A percentile compares a stretch with the other conserved stretches of the same genome.
Conservation (phyloP, 768 basidiomycete species). For the Lyophyllum decastes region DNA sequence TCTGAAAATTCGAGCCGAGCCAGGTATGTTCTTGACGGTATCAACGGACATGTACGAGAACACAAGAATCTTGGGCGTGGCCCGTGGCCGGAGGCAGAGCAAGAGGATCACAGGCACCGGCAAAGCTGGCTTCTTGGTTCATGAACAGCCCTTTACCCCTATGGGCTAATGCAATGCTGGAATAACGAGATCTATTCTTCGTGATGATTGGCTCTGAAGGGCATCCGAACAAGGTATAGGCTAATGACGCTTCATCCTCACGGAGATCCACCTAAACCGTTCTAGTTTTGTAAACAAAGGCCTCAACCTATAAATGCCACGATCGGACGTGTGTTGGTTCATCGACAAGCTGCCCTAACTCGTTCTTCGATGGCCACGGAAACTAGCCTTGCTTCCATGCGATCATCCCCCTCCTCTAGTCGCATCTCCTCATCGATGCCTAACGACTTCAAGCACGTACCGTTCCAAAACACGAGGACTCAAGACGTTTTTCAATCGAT, state of each 20-base stretch:
- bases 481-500: constrained; percentile 68
- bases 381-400: constrained; percentile 11
- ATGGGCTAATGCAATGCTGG: constrained; percentile 29
- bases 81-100: not conserved
- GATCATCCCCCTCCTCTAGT: constrained; percentile 13
- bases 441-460: constrained; percentile 25
- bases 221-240: constrained; percentile 32
- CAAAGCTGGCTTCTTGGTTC: constrained; percentile 20
- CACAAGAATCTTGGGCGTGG: not conserved
- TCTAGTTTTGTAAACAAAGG: constrained; percentile 20
- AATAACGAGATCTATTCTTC: constrained; percentile 31
- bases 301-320: constrained; percentile 33
- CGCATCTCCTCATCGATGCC: constrained; percentile 7
- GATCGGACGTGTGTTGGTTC: constrained; percentile 18
- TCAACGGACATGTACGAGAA: not conserved
- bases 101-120: constrained; percentile 26
- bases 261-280: constrained; percentile 26
- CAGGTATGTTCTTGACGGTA: not conserved
- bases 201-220: constrained; percentile 26
- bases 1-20: not conserved
- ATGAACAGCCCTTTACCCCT: constrained; percentile 36
- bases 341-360: constrained; percentile 14
- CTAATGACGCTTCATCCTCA: constrained; percentile 26
- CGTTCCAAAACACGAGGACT: constrained; percentile 37
- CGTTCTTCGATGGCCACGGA: constrained; percentile 19